phyloP scores from a whole-genome alignment of 352 stramenopile genomes.

The Saprolegnia diclina region DNA sequence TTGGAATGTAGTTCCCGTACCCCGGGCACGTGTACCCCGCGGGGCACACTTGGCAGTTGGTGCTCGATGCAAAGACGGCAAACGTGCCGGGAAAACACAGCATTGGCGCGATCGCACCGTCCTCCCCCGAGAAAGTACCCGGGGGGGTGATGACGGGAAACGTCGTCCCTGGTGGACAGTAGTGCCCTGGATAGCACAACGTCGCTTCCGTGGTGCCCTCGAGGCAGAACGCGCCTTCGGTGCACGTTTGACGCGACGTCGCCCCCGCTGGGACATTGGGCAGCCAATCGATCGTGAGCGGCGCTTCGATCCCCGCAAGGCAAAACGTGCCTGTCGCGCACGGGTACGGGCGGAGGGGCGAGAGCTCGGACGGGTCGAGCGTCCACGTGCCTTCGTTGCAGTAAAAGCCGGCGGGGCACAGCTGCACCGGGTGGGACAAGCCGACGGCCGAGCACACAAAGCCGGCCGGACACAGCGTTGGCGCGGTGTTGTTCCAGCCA shows the following conservation, averaged over 20 bases:
- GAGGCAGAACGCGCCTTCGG: conserved; percentile 93
- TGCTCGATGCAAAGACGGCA: conserved; percentile 85
- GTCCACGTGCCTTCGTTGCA: conserved; percentile 90
- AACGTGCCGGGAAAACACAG: conserved; percentile 97
- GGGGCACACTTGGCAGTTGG: conserved; percentile 88
- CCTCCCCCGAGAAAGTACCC: conserved; percentile 85
- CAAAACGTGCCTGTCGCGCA: conserved; percentile 94
- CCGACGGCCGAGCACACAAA: conserved; percentile 94
- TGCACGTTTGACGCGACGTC: conserved; percentile 88
- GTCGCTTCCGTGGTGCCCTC: conserved; percentile 48
- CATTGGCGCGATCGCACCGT: conserved; percentile 87
- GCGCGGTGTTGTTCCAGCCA: conserved; percentile 60
- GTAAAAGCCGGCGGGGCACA: conserved; percentile 93
- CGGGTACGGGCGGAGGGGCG: conserved; percentile 64
- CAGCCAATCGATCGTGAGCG: conserved; percentile 88
- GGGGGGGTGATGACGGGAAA: conserved; percentile 87
- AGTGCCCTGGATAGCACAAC: conserved; percentile 92
- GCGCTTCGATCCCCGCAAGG: conserved; percentile 91
- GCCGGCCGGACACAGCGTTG: conserved; percentile 86
- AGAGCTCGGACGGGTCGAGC: conserved; percentile 79
- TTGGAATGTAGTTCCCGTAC: conserved; percentile 96
- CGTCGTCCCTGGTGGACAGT: conserved; percentile 88
- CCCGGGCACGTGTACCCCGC: conserved; percentile 89
- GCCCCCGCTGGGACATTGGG: conserved; percentile 73
- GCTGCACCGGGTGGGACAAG: conserved; percentile 82